These are phyloP conservation scores for Agaricus sinodeliciosus DNA, from an alignment of 768 basidiomycete species.

Conservation along the genomic window DNA sequence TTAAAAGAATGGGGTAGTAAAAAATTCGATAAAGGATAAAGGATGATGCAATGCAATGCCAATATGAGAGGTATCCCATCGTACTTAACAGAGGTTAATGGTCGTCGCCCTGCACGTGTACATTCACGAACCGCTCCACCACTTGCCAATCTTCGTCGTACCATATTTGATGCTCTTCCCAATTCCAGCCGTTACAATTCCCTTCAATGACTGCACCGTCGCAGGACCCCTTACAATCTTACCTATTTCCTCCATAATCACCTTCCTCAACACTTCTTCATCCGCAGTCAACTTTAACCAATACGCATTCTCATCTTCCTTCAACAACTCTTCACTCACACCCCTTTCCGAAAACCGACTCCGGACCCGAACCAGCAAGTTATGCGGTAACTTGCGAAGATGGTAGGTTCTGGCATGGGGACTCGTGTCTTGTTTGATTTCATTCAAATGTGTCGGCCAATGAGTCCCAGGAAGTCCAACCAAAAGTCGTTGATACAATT, in stretches of 20 bases:
- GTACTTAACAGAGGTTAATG: neutral
- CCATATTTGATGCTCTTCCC: conserved; percentile 74
- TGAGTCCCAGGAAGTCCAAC: conserved; percentile 75
- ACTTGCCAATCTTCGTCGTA: conserved; percentile 76
- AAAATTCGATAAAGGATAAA: conserved; percentile 8
- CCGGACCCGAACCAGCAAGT: conserved; percentile 52
- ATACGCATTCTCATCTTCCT: conserved; percentile 68
- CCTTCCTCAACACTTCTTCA: conserved; percentile 44
- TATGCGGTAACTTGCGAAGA: conserved; percentile 71
- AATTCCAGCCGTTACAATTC: conserved; percentile 75
- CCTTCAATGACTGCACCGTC: conserved; percentile 79
- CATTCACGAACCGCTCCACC: conserved; percentile 49
- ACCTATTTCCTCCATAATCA: conserved; percentile 62
- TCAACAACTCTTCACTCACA: conserved; percentile 26
- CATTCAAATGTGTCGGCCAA: conserved; percentile 47
- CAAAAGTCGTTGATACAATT: conserved; percentile 77
- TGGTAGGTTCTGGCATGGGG: conserved; percentile 66
- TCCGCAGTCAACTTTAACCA: conserved; percentile 71
- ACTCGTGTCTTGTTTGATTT: conserved; percentile 70
- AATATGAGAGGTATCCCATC: conserved; percentile 2
- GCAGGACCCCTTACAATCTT: conserved; percentile 80
- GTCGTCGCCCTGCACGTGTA: neutral
- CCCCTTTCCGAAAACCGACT: conserved; percentile 36
- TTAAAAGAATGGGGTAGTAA: conserved; percentile 4
- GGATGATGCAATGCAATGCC: neutral